Evolutionary conservation across 1,284 basidiomycete genomes (phyloP).

Genomic region (Neonothopanus nambi): DNA sequence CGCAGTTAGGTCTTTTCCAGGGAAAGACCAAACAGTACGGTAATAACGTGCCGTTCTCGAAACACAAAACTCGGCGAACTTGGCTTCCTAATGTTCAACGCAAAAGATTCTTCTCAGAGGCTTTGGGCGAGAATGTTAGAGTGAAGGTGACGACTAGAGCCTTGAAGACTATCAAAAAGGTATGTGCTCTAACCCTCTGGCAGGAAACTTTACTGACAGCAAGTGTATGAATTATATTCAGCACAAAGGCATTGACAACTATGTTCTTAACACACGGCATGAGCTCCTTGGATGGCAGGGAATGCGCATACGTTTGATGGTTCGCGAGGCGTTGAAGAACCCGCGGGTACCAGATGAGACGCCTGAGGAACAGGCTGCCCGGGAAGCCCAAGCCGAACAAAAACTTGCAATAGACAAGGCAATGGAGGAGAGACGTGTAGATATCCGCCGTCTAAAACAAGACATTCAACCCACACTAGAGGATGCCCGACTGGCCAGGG

Average conservation of each 20-base stretch:
- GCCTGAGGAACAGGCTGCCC: not conserved
- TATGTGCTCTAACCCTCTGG: constrained; percentile 28
- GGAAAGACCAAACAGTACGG: constrained; percentile 80
- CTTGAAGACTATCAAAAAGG: constrained; percentile 80
- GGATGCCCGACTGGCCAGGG: constrained; percentile 9
- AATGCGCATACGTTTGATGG: constrained; percentile 65
- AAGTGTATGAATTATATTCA: constrained; percentile 30
- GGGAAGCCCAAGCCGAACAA: not conserved
- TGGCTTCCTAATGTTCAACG: constrained; percentile 88
- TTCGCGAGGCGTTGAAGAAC: constrained; percentile 48
- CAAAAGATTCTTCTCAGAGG: constrained; percentile 70
- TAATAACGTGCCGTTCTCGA: constrained; percentile 90
- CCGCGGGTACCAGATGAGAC: constrained; percentile 1
- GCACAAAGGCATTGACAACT: constrained; percentile 81
- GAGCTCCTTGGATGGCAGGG: constrained; percentile 73
- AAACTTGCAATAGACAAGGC: constrained; percentile 1
- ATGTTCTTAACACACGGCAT: constrained; percentile 67
- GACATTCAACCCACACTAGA: constrained; percentile 5
- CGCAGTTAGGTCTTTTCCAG: constrained; percentile 77
- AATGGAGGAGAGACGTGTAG: constrained; percentile 1
- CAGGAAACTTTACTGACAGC: not conserved
- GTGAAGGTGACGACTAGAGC: constrained; percentile 76
- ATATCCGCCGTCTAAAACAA: not conserved
- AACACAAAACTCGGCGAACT: constrained; percentile 85
- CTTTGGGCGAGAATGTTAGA: constrained; percentile 55